Conservation (phyloP, 768 basidiomycete species). For the Lentinula sp. region DNA sequence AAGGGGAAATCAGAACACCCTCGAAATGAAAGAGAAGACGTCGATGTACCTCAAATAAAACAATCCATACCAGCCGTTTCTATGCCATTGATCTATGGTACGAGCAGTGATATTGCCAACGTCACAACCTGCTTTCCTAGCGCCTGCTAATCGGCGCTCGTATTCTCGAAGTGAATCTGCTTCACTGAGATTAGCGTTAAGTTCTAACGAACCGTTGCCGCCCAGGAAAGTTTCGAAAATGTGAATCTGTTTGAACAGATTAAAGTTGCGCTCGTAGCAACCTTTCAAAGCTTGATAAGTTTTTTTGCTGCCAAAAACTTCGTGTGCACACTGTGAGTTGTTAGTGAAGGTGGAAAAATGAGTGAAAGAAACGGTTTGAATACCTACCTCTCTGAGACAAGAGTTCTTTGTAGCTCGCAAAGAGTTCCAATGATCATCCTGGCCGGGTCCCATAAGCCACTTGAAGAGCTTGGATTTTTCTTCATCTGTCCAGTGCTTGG, state of each 20-base stretch:
- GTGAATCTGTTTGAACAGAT: constrained; percentile 79
- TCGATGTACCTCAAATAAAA: constrained; percentile 44
- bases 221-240: constrained; percentile 54
- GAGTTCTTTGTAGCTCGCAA: constrained; percentile 79
- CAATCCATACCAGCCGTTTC: constrained; percentile 68
- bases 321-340: constrained; percentile 51
- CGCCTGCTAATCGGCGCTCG: constrained; percentile 62
- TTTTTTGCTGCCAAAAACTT: constrained; percentile 72
- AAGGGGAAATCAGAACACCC: constrained; percentile 5
- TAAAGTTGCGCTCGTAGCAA: constrained; percentile 82
- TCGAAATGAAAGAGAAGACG: constrained; percentile 1
- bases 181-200: constrained; percentile 39
- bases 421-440: constrained; percentile 75
- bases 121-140: constrained; percentile 60
- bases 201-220: constrained; percentile 26
- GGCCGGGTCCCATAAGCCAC: constrained; percentile 68
- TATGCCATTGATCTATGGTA: constrained; percentile 76
- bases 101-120: constrained; percentile 70
- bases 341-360: not conserved
- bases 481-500: constrained; percentile 83
- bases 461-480: constrained; percentile 73
- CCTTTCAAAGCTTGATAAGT: constrained; percentile 82
- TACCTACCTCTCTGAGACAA: constrained; percentile 74
- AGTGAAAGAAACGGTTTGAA: not conserved
- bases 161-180: constrained; percentile 65